phyloP scores from a whole-genome alignment of 2,329 filamentous ascomycete species.

The Cordyceps pruinosa region DNA sequence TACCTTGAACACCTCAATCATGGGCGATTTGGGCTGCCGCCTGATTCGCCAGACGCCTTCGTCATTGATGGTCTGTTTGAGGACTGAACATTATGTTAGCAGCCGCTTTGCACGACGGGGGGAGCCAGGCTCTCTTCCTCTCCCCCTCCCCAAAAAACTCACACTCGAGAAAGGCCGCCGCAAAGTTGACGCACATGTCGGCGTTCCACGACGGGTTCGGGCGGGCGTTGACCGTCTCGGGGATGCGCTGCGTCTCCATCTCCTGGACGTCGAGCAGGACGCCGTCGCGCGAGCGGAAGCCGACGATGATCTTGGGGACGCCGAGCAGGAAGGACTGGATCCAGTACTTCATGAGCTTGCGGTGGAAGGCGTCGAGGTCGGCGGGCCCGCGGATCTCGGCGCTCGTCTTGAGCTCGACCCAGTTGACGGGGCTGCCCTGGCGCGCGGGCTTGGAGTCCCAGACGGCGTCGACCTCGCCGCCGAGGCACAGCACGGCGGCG shows the following conservation, averaged over 20 bases:
- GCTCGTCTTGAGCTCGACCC: constrained; percentile 94
- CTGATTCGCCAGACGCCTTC: constrained; percentile 77
- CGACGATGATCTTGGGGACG: constrained; percentile 85
- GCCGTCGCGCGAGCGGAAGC: constrained; percentile 70
- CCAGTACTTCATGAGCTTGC: constrained; percentile 94
- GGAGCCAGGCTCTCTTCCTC: too few relatives aligned
- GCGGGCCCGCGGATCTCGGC: constrained; percentile 60
- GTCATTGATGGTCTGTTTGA: constrained; percentile 56
- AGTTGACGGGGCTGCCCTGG: constrained; percentile 66
- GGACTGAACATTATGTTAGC: constrained; percentile 41
- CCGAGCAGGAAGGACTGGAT: constrained; percentile 92
- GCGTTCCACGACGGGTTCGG: constrained; percentile 76
- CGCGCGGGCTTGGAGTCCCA: constrained; percentile 73
- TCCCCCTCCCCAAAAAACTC: too few relatives aligned
- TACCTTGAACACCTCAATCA: constrained; percentile 67
- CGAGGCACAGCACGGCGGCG: constrained; percentile 65
- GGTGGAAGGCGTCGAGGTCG: constrained; percentile 71
- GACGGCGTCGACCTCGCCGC: constrained; percentile 89
- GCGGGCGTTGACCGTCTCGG: constrained; percentile 61
- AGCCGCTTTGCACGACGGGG: neutral
- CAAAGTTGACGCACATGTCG: constrained; percentile 89
- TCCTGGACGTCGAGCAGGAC: constrained; percentile 68
- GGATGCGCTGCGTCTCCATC: constrained; percentile 72
- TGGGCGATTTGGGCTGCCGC: constrained; percentile 52
- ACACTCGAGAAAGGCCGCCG: constrained; percentile 71